Evolutionary conservation across 371 early-diverging fungal species (phyloP).

Genomic region (Apophysomyces ossiformis): DNA sequence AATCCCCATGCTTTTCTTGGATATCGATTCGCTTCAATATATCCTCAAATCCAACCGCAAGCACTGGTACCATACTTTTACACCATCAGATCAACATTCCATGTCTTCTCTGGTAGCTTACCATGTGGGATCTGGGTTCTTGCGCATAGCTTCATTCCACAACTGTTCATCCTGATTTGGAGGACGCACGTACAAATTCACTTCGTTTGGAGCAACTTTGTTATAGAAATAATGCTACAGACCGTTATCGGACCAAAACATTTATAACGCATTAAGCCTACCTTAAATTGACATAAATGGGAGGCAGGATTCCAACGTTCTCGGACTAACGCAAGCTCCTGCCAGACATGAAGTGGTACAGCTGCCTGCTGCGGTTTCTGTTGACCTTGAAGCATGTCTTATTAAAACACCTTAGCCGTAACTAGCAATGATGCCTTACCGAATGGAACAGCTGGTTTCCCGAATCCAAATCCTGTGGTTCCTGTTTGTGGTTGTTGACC

Average conservation of each 20-base stretch:
- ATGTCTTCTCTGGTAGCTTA: slow-evolving; percentile 28
- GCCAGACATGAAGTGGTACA: slow-evolving; percentile 38
- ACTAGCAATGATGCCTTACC: neutral
- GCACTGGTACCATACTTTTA: slow-evolving; percentile 81
- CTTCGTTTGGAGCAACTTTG: slow-evolving; percentile 81
- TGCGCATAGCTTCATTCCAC: slow-evolving; percentile 81
- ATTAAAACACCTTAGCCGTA: neutral
- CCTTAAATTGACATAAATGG: slow-evolving; percentile 81
- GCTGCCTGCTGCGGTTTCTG: slow-evolving; percentile 17
- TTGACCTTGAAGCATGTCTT: slow-evolving; percentile 8
- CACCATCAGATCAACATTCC: neutral
- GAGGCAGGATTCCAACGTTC: slow-evolving; percentile 80
- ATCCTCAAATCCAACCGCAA: slow-evolving; percentile 91
- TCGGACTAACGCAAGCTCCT: slow-evolving; percentile 54
- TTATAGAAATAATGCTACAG: slow-evolving; percentile 88
- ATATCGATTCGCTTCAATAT: slow-evolving; percentile 80
- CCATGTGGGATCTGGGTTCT: slow-evolving; percentile 85
- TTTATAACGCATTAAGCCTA: slow-evolving; percentile 16
- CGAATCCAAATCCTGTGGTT: slow-evolving; percentile 3
- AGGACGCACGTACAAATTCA: slow-evolving; percentile 74
- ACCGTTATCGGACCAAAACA: neutral
- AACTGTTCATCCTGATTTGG: slow-evolving; percentile 70
- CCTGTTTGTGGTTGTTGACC: slow-evolving; percentile 23
- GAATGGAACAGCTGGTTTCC: neutral
- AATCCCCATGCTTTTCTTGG: slow-evolving; percentile 65